These are phyloP conservation scores for Trametes meyenii DNA, from an alignment of 768 basidiomycete species.

Conservation along the genomic window DNA sequence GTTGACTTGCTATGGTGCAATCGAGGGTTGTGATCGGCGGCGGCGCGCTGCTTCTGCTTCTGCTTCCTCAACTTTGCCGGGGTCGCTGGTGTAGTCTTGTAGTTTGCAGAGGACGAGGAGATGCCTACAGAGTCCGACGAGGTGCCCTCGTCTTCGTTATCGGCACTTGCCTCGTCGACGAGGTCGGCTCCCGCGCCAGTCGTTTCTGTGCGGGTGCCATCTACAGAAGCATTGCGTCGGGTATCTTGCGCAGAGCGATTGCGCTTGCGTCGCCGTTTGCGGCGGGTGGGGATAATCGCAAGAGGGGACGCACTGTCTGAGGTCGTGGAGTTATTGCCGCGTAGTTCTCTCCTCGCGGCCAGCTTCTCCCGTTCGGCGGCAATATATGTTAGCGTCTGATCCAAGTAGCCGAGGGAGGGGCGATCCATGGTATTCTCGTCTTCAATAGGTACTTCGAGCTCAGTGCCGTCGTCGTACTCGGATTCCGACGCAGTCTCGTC, in stretches of 20 bases:
- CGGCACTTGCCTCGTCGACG: slow-evolving; percentile 22
- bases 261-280: slow-evolving; percentile 39
- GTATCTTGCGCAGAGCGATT: slow-evolving; percentile 28
- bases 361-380: slow-evolving; percentile 68
- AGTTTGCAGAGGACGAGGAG: slow-evolving; percentile 31
- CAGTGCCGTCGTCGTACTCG: slow-evolving; percentile 31
- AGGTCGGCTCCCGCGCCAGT: slow-evolving; percentile 20
- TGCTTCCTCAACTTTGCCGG: slow-evolving; percentile 26
- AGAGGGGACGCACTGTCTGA: slow-evolving; percentile 44
- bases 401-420: slow-evolving; percentile 74
- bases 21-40: slow-evolving; percentile 28
- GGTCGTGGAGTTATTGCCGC: slow-evolving; percentile 33
- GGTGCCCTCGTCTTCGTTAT: slow-evolving; percentile 28
- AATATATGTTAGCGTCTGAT: slow-evolving; percentile 74
- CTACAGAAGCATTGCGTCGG: slow-evolving; percentile 8
- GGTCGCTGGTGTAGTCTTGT: slow-evolving; percentile 34
- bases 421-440: slow-evolving; percentile 40
- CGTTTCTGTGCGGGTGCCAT: slow-evolving; percentile 18
- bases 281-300: slow-evolving; percentile 41
- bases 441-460: slow-evolving; percentile 29
- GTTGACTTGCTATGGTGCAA: slow-evolving; percentile 52
- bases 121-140: slow-evolving; percentile 30
- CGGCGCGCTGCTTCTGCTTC: slow-evolving; percentile 22
- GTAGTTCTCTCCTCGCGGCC: slow-evolving; percentile 42
- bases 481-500: slow-evolving; percentile 30